A percentile compares a stretch with the other conserved stretches of the same genome.
phyloP scores from a whole-genome alignment of 163 green algal species.

The Scenedesmus sp. region DNA sequence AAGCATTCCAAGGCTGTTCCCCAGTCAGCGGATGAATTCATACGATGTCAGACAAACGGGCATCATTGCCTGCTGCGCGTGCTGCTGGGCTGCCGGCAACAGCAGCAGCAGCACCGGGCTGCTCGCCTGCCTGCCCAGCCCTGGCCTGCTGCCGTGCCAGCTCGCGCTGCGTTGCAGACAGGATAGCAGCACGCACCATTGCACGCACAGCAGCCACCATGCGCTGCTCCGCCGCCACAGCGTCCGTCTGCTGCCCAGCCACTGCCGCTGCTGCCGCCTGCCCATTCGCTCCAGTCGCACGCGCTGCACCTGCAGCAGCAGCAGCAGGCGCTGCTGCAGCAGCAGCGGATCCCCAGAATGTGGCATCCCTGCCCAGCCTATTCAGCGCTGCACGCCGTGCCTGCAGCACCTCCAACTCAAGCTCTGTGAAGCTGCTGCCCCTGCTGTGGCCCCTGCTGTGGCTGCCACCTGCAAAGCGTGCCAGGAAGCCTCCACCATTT shows the following conservation, averaged over 20 bases:
- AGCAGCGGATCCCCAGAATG: conserved; percentile 3
- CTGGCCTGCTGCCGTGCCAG: not conserved
- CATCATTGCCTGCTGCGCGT: not conserved
- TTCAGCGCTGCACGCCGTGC: conserved; percentile 11
- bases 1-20: not conserved
- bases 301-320: not conserved
- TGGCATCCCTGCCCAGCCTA: conserved; percentile 15
- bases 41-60: conserved; percentile 2
- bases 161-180: conserved; percentile 4
- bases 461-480: not conserved
- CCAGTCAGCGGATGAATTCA: not conserved
- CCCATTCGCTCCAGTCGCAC: not conserved
- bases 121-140: not conserved
- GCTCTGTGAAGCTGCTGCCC: conserved; percentile 19
- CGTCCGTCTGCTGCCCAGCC: conserved; percentile 4
- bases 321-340: not conserved
- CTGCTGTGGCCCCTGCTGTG: not conserved
- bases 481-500: not conserved
- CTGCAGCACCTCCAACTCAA: conserved; percentile 26
- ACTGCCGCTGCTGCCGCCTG: not conserved
- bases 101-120: not conserved
- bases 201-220: conserved; percentile 29
- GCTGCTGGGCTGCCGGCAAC: not conserved
- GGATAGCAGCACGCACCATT: conserved; percentile 35
- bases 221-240: conserved; percentile 11